A percentile compares a stretch with the other conserved stretches of the same genome.
Conservation (phyloP, 148 eudicot species). For the Talinum fruticosum region DNA sequence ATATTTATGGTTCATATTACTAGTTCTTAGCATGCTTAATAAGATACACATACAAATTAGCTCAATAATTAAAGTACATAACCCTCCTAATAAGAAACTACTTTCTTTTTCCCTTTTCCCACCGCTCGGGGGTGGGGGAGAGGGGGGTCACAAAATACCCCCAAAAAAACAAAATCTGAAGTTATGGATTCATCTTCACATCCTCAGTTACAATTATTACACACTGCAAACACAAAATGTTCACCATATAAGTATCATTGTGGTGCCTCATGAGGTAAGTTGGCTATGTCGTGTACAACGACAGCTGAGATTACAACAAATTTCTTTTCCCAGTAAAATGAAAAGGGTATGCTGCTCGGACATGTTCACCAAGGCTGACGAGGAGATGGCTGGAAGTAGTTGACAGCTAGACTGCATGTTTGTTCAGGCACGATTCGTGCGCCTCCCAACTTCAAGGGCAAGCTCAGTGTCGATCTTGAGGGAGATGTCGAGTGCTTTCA, state of each 20-base stretch:
- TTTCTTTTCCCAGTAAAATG: not conserved
- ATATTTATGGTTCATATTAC: too few species aligned
- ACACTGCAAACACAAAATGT: not conserved
- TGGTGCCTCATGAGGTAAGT: not conserved
- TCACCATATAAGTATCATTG: not conserved
- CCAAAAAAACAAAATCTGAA: too few species aligned
- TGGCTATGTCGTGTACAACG: not conserved
- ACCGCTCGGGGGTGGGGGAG: too few species aligned
- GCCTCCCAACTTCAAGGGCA: slow-evolving; percentile 88
- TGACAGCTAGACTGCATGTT: not conserved
- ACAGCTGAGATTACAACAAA: not conserved
- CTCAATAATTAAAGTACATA: too few species aligned
- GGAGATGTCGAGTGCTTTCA: slow-evolving; percentile 87
- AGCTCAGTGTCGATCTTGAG: slow-evolving; percentile 88
- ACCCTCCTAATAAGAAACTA: too few species aligned
- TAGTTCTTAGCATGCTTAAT: too few species aligned
- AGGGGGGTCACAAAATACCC: too few species aligned
- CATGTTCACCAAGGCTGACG: not conserved
- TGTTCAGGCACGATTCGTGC: slow-evolving; percentile 78
- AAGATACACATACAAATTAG: too few species aligned
- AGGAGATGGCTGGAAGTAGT: not conserved
- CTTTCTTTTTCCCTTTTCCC: too few species aligned
- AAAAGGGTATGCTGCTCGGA: not conserved
- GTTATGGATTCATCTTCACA: not conserved
- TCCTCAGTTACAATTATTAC: not conserved